Conservation (phyloP, 495 filamentous ascomycete genomes). For the Neurospora terricola region DNA sequence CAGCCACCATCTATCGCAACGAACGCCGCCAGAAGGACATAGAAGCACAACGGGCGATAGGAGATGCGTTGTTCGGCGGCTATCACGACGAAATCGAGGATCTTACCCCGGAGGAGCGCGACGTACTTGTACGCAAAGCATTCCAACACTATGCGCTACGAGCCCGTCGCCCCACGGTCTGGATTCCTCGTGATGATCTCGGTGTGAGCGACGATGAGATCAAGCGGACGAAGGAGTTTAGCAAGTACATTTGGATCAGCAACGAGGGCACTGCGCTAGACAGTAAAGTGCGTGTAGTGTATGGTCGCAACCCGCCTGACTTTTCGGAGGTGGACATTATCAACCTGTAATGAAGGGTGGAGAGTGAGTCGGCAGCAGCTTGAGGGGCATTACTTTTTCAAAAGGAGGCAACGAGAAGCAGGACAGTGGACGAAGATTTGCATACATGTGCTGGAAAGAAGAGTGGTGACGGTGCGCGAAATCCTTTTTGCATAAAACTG, state of each 20-base stretch:
- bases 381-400: neutral
- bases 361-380: neutral
- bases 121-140: constrained; percentile 74
- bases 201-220: constrained; percentile 92
- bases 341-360: constrained; percentile 46
- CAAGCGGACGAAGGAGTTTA: constrained; percentile 61
- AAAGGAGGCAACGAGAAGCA: neutral
- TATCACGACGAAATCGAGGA: constrained; percentile 91
- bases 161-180: constrained; percentile 77
- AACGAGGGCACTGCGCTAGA: constrained; percentile 86
- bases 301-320: constrained; percentile 81
- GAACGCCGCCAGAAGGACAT: constrained; percentile 37
- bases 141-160: constrained; percentile 87
- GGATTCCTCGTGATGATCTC: constrained; percentile 88
- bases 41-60: constrained; percentile 61
- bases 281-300: constrained; percentile 74
- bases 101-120: constrained; percentile 81
- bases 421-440: neutral
- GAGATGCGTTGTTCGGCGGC: constrained; percentile 73
- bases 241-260: constrained; percentile 81
- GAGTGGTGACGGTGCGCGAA: neutral
- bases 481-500: neutral
- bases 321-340: constrained; percentile 88
- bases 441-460: neutral
- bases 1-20: constrained; percentile 29